A percentile compares a stretch with the other conserved stretches of the same genome.
Evolutionary conservation across 495 filamentous ascomycete genomes (phyloP).

Genomic region (Aspergillus nidulans): DNA sequence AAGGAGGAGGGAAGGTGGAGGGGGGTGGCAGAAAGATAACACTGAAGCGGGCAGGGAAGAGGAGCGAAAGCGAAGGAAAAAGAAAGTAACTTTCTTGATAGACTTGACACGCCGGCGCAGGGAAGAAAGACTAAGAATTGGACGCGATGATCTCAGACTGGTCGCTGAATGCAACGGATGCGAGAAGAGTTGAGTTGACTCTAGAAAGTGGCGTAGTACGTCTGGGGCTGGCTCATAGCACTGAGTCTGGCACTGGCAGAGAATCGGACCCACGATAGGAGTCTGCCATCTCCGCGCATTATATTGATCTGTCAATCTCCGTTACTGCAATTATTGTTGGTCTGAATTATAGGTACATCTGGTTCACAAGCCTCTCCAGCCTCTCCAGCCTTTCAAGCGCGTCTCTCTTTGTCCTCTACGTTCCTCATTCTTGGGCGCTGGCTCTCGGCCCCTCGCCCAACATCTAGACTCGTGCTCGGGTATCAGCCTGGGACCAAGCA

Average conservation of each 20-base stretch:
- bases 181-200: neutral
- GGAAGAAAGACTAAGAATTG: constrained; percentile 6
- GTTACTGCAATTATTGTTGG: neutral
- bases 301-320: constrained; percentile 1
- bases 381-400: neutral
- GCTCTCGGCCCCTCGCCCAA: neutral
- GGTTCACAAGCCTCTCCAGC: too few species aligned
- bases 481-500: neutral
- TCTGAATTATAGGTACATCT: neutral
- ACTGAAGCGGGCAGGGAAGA: neutral
- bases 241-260: neutral
- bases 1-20: neutral
- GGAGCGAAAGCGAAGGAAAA: constrained; percentile 11
- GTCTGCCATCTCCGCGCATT: neutral
- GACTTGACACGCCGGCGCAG: neutral
- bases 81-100: constrained; percentile 9
- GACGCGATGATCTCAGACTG: constrained; percentile 4
- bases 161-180: neutral
- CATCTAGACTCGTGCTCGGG: neutral
- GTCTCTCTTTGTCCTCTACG: too few species aligned
- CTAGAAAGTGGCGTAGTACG: constrained; percentile 4
- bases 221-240: constrained; percentile 7
- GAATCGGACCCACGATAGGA: constrained; percentile 8
- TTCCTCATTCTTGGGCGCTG: too few species aligned
- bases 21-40: neutral